Conservation (phyloP, 208 protist species). For the Trichomonas gallinae region DNA sequence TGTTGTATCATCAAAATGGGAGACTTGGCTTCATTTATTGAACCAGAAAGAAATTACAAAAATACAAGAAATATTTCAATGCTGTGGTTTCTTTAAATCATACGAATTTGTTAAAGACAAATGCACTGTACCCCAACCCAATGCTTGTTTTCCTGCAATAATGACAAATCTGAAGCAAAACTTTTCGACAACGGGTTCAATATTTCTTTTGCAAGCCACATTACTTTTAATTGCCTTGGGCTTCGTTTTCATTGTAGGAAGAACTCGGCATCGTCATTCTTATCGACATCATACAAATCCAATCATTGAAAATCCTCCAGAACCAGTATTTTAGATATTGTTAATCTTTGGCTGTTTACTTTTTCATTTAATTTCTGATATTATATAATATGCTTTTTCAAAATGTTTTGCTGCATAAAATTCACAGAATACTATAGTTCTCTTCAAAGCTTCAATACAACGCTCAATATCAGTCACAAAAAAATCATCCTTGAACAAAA, state of each 20-base stretch:
- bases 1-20: not conserved
- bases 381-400: too few relatives aligned
- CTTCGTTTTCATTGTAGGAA: not conserved
- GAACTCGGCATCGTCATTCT: not conserved
- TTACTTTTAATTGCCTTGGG: not conserved
- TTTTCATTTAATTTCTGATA: too few relatives aligned
- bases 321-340: not conserved
- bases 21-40: not conserved
- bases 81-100: not conserved
- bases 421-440: too few relatives aligned
- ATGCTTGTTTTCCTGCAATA: not conserved
- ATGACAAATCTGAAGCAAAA: not conserved
- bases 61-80: not conserved
- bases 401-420: too few relatives aligned
- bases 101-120: not conserved
- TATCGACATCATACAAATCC: not conserved
- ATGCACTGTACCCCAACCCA: not conserved
- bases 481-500: too few relatives aligned
- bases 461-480: too few relatives aligned
- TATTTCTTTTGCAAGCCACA: not conserved
- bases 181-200: not conserved
- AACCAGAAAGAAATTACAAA: not conserved
- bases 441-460: too few relatives aligned
- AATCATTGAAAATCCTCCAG: not conserved
- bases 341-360: too few relatives aligned